These are phyloP conservation scores for Glycyrrhiza uralensis DNA, from an alignment of 306 rosid species.

Conservation along the genomic window DNA sequence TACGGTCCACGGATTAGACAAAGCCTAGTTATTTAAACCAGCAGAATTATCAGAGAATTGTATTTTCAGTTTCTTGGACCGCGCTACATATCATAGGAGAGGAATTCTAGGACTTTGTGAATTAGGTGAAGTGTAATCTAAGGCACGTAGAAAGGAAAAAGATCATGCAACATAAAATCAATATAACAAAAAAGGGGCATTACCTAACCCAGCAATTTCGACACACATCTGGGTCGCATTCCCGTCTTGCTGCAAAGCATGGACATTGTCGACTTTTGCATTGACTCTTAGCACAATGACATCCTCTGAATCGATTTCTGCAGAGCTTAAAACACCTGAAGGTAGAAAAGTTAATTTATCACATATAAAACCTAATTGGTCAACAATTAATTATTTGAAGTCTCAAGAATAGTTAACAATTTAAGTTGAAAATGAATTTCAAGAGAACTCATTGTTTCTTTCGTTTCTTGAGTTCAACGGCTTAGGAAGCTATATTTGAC, in stretches of 20 bases:
- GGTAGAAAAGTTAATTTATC: neutral
- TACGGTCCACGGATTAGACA: too few relatives aligned
- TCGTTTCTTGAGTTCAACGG: too few relatives aligned
- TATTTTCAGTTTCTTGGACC: too few relatives aligned
- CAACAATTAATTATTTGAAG: neutral
- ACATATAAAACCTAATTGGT: neutral
- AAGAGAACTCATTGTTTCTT: too few relatives aligned
- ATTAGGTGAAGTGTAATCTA: too few relatives aligned
- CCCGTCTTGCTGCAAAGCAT: slow-evolving; percentile 86
- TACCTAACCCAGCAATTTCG: slow-evolving; percentile 93
- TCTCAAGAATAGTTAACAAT: neutral
- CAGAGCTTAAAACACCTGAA: slow-evolving; percentile 77
- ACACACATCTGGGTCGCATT: slow-evolving; percentile 95
- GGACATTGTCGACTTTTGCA: slow-evolving; percentile 91
- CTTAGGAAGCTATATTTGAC: too few relatives aligned
- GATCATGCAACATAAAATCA: neutral
- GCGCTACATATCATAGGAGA: too few relatives aligned
- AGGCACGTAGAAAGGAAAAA: too few relatives aligned
- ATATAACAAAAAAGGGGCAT: too few relatives aligned
- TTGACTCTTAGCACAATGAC: slow-evolving; percentile 81
- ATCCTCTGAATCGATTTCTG: slow-evolving; percentile 80
- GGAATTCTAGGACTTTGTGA: too few relatives aligned
- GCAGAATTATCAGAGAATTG: too few relatives aligned
- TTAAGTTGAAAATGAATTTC: slow-evolving; percentile 9
- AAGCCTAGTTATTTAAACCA: too few relatives aligned